These are phyloP conservation scores for Tricholoma hemisulphureum DNA, from an alignment of 768 basidiomycete genomes.

Conservation along the genomic window DNA sequence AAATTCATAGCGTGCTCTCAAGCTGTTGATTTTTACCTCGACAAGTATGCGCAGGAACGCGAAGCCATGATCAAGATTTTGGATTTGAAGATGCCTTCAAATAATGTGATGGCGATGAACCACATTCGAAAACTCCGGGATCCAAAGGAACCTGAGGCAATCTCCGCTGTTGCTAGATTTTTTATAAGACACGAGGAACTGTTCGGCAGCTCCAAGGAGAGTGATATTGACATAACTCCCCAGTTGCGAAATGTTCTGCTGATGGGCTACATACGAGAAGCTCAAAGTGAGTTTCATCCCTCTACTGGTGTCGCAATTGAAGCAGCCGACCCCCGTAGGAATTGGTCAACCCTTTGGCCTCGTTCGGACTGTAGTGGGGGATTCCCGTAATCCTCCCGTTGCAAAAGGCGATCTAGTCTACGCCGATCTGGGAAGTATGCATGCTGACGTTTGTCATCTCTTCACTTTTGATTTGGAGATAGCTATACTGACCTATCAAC, in stretches of 20 bases:
- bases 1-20: conserved; percentile 20
- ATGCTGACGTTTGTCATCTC: conserved; percentile 13
- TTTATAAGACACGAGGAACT: neutral
- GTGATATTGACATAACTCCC: neutral
- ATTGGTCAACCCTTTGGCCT: conserved; percentile 14
- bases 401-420: conserved; percentile 16
- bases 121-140: neutral
- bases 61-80: conserved; percentile 20
- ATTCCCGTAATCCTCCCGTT: conserved; percentile 9
- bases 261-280: conserved; percentile 27
- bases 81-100: conserved; percentile 8
- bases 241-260: neutral
- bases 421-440: conserved; percentile 10
- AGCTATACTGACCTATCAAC: neutral
- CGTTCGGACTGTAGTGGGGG: conserved; percentile 10
- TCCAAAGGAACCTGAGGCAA: neutral
- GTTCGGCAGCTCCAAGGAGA: neutral
- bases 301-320: neutral
- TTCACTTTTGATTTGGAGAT: neutral
- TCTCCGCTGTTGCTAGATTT: neutral
- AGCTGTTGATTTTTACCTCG: conserved; percentile 26
- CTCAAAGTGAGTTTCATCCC: conserved; percentile 17
- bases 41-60: conserved; percentile 14
- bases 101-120: conserved; percentile 4
- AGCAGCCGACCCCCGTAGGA: conserved; percentile 5